phyloP scores from a whole-genome alignment of 208 protist genomes.

The Angomonas ambiguus region DNA sequence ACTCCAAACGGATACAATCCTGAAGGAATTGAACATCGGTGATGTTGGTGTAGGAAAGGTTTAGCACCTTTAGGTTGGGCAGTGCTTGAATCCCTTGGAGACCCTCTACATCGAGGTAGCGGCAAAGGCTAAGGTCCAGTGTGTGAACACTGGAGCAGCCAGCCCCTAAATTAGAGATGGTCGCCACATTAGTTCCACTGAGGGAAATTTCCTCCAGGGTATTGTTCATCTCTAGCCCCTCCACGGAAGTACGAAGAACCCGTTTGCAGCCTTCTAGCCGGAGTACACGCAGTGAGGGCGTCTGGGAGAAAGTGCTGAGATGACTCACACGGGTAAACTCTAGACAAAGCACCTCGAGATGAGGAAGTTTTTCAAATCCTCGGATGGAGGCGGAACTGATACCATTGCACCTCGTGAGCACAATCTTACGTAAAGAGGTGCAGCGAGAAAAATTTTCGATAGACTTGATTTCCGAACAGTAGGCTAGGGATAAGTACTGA shows the following conservation, averaged over 20 bases:
- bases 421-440: conserved; percentile 29
- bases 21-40: conserved; percentile 38
- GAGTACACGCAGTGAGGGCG: conserved; percentile 28
- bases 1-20: conserved; percentile 25
- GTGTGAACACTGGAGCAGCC: conserved; percentile 26
- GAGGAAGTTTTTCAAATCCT: conserved; percentile 35
- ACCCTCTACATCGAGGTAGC: conserved; percentile 48
- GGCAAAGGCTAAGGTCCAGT: conserved; percentile 53
- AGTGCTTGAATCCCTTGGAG: conserved; percentile 50
- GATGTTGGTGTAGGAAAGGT: conserved; percentile 41
- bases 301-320: conserved; percentile 24
- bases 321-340: conserved; percentile 61
- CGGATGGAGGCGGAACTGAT: conserved; percentile 33
- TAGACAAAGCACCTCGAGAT: conserved; percentile 33
- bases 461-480: conserved; percentile 34
- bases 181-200: conserved; percentile 51
- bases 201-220: conserved; percentile 42
- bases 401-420: conserved; percentile 55
- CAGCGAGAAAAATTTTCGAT: conserved; percentile 34
- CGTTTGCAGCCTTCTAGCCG: conserved; percentile 54
- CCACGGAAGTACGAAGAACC: conserved; percentile 43
- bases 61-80: conserved; percentile 39
- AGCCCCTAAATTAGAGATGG: conserved; percentile 39
- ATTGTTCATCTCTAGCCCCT: conserved; percentile 36
- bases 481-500: conserved; percentile 45